Base-by-base conservation (phyloP, 116 monocot species). In the Zostera marina region DNA sequence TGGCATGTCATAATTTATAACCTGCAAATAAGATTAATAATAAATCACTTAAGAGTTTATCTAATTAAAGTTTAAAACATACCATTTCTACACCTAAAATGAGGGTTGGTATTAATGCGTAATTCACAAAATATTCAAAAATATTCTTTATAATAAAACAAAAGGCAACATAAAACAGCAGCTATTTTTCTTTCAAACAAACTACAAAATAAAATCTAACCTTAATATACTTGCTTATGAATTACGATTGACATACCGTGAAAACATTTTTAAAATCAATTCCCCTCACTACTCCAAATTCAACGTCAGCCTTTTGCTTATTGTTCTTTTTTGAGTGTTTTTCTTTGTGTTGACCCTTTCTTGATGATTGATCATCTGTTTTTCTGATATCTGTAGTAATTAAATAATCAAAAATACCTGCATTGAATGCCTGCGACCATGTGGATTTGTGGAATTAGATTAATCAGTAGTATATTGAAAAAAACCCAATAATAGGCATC, bases 191-290 rank as follows among this genome's bases (percentile, higher is more conserved):
- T 32, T 32, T 32, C 49, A 49, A 49, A 20, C 19, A 49, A 47
- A 16, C 19, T 49, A 49, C 15, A 49, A 7, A 49, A 20, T 15
- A 49, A 49, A 17, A 49, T 15, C 49, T 49, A 15, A 15, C 10
- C 14, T n/a, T 24, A 7, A 42, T 16, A 43, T 22, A 43, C 12
- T 42, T 59, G 8, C 14, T 43, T 19, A 22, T 43, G 7, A 59
- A 5, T 43, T 19, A 22, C 42, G 7, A 59, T 20, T 11, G 17
- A 59, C 79, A 51, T 77, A 93, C 94, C 64, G 94, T 94, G 60
- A 72, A 94, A 38, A 94, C 94, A 75, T 94, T 81, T 71, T 94
- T 88, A 79, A 94, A 94, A 65, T 94, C 94, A 48, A 94, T 77
- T 72, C 94, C 94, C 74, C 94, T 94, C 40, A 88, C 94, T 17